These are phyloP conservation scores for Kwoniella dendrophila DNA, from an alignment of 768 basidiomycete species.

Conservation along the genomic window DNA sequence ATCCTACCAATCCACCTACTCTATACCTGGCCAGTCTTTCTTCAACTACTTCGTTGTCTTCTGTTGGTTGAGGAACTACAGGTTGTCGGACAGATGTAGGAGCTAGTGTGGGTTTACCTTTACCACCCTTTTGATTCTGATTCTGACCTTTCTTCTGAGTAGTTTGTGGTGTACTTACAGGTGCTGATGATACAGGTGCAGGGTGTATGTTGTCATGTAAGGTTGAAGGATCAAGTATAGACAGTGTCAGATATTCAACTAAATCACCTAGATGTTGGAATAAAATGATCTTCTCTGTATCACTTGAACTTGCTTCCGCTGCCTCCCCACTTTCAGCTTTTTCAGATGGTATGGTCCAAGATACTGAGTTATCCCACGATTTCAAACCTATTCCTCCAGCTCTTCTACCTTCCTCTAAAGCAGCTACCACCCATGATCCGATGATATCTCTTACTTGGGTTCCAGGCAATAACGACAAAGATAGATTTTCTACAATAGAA, in stretches of 20 bases:
- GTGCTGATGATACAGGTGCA: slow-evolving; percentile 38
- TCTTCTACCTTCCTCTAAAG: slow-evolving; percentile 52
- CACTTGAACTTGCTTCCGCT: slow-evolving; percentile 1
- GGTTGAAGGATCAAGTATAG: slow-evolving; percentile 49
- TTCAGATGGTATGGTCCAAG: slow-evolving; percentile 7
- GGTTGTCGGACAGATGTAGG: not conserved
- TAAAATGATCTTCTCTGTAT: slow-evolving; percentile 37
- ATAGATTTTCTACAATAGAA: slow-evolving; percentile 45
- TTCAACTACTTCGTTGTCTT: slow-evolving; percentile 31
- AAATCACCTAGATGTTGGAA: slow-evolving; percentile 38
- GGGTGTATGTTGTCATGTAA: slow-evolving; percentile 56
- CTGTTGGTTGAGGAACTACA: slow-evolving; percentile 9
- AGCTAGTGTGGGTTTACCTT: slow-evolving; percentile 22
- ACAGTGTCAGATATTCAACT: slow-evolving; percentile 49
- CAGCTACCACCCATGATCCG: slow-evolving; percentile 54
- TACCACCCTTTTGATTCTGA: slow-evolving; percentile 23
- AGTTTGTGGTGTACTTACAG: slow-evolving; percentile 8
- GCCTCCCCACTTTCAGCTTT: slow-evolving; percentile 2
- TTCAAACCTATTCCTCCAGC: slow-evolving; percentile 39
- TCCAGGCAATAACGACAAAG: slow-evolving; percentile 47
- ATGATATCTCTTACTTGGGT: slow-evolving; percentile 54
- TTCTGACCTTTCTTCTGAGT: slow-evolving; percentile 15
- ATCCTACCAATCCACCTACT: slow-evolving; percentile 48
- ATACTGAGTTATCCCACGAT: slow-evolving; percentile 40
- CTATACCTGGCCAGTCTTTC: slow-evolving; percentile 34